A percentile compares a stretch with the other conserved stretches of the same genome.
Evolutionary conservation across 805 yeast genomes (phyloP).

Genomic region (Nakazawaea anatomiae): DNA sequence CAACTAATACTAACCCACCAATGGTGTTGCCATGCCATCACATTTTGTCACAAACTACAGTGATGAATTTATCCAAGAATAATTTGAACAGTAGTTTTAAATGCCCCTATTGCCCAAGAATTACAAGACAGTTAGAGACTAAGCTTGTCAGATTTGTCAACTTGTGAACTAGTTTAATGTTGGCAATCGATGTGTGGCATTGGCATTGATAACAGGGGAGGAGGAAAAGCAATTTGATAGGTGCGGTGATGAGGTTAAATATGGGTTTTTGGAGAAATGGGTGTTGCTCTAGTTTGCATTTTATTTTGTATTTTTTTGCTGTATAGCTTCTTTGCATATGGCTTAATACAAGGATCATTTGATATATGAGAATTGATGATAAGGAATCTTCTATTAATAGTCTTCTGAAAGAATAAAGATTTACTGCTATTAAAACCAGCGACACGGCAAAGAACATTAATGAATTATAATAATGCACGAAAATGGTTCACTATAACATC

Average conservation of each 20-base stretch:
- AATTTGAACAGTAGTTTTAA: constrained; percentile 44
- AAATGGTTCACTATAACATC: too few relatives aligned
- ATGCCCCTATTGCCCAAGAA: constrained; percentile 68
- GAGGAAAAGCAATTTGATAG: not conserved
- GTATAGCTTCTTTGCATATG: too few relatives aligned
- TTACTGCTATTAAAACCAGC: too few relatives aligned
- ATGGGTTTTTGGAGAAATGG: too few relatives aligned
- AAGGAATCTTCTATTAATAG: too few relatives aligned
- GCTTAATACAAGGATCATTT: too few relatives aligned
- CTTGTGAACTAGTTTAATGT: constrained; percentile 14
- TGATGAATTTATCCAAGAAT: constrained; percentile 37
- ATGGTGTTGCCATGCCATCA: constrained; percentile 60
- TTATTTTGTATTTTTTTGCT: too few relatives aligned
- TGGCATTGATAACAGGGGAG: not conserved
- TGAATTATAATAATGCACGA: too few relatives aligned
- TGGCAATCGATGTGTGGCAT: not conserved
- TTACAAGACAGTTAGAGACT: constrained; percentile 35
- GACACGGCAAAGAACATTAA: too few relatives aligned
- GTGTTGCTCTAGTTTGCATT: too few relatives aligned
- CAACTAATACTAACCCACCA: constrained; percentile 56
- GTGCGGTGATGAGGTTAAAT: not conserved
- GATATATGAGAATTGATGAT: too few relatives aligned
- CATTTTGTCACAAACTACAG: constrained; percentile 49
- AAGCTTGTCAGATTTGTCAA: constrained; percentile 36
- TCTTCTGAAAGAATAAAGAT: too few relatives aligned